Conservation (phyloP, 2,329 filamentous ascomycete species). For the Alternaria sp. region DNA sequence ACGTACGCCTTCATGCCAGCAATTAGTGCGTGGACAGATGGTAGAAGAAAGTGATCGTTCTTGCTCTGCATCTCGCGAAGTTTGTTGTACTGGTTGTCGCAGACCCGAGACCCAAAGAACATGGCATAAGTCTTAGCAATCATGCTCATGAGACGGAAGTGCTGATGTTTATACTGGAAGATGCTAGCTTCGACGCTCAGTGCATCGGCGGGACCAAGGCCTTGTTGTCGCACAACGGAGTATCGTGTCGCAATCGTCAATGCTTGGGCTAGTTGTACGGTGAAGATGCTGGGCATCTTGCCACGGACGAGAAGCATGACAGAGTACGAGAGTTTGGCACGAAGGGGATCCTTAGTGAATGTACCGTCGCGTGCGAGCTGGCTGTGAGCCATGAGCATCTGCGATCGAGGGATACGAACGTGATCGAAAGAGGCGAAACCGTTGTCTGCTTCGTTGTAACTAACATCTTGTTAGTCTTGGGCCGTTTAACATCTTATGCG, state of each 20-base stretch:
- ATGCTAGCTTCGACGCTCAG: constrained; percentile 13
- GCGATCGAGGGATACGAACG: constrained; percentile 56
- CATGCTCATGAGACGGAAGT: constrained; percentile 29
- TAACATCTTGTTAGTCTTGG: constrained; percentile 32
- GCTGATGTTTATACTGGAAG: constrained; percentile 29
- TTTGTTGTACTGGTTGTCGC: constrained; percentile 10
- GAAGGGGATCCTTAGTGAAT: constrained; percentile 54
- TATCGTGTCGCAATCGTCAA: constrained; percentile 62
- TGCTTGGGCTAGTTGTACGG: constrained; percentile 60
- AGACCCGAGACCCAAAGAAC: constrained; percentile 23
- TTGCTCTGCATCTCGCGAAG: constrained; percentile 15
- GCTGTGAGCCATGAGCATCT: constrained; percentile 59
- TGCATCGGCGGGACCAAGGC: constrained; percentile 17
- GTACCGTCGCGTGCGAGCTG: constrained; percentile 54
- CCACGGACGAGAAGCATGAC: constrained; percentile 58
- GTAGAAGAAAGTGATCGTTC: constrained; percentile 12
- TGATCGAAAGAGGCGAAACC: constrained; percentile 61
- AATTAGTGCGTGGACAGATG: constrained; percentile 46
- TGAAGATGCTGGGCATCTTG: constrained; percentile 54
- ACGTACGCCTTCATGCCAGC: constrained; percentile 57
- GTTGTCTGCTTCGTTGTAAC: constrained; percentile 60
- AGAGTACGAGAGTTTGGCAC: constrained; percentile 58
- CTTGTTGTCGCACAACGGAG: constrained; percentile 57
- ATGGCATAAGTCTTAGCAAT: constrained; percentile 31
- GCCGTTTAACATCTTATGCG: too few relatives aligned